These are phyloP conservation scores for Diophrys sp. DNA, from an alignment of 73 alveolate genomes.

Conservation along the genomic window DNA sequence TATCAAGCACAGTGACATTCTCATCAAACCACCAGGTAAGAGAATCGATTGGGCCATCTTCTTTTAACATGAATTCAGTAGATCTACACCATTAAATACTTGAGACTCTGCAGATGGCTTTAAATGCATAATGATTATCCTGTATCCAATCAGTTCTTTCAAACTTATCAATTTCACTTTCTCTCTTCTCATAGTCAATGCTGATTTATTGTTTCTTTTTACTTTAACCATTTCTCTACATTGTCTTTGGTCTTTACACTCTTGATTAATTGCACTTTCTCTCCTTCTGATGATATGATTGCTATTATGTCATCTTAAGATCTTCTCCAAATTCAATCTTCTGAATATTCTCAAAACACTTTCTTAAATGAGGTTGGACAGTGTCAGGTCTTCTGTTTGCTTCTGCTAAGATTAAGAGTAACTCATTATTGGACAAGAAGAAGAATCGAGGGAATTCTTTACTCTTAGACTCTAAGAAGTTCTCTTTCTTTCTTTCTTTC, in stretches of 20 bases:
- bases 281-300: constrained; percentile 94
- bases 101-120: constrained; percentile 78
- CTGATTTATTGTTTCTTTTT: constrained; percentile 83
- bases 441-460: constrained; percentile 84
- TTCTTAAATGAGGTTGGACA: constrained; percentile 94
- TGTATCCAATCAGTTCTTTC: constrained; percentile 94
- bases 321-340: constrained; percentile 77
- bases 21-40: constrained; percentile 63
- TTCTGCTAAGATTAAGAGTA: constrained; percentile 66
- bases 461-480: too few relatives aligned
- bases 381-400: constrained; percentile 81
- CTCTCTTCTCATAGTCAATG: constrained; percentile 80
- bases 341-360: constrained; percentile 93
- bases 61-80: constrained; percentile 77
- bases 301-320: constrained; percentile 85
- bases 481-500: too few relatives aligned
- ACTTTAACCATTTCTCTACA: constrained; percentile 95
- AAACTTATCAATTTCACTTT: constrained; percentile 68
- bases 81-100: constrained; percentile 80
- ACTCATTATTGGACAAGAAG: constrained; percentile 92
- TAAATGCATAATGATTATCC: constrained; percentile 85
- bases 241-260: constrained; percentile 84
- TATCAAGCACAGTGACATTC: constrained; percentile 48
- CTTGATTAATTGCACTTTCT: constrained; percentile 75
- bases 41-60: constrained; percentile 77